A percentile compares a stretch with the other conserved stretches of the same genome.
phyloP scores from a whole-genome alignment of 352 stramenopile genomes.

The Pythium pectinolyticum region DNA sequence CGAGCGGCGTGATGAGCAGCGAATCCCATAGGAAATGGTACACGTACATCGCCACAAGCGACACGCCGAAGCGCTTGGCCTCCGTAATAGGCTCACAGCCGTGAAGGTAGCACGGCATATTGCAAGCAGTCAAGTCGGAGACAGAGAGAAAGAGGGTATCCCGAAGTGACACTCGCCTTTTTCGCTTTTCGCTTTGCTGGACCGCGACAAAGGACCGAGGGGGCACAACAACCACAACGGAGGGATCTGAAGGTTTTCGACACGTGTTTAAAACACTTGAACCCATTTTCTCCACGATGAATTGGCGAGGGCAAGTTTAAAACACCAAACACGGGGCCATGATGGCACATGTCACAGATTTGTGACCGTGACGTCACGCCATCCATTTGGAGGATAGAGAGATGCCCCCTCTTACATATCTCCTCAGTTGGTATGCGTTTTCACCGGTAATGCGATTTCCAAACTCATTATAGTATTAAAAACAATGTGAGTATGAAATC shows the following conservation, averaged over 20 bases:
- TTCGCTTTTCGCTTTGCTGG: no score
- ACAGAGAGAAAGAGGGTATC: neutral
- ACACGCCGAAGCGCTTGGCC: constrained; percentile 56
- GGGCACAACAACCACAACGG: constrained; percentile 1
- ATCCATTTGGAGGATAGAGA: neutral
- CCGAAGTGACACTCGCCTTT: no score
- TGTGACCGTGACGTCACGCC: neutral
- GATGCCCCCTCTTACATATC: no score
- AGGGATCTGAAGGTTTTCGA: constrained; percentile 3
- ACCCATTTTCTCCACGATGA: neutral
- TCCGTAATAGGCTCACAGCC: constrained; percentile 58
- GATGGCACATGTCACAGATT: constrained; percentile 2
- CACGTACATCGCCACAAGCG: constrained; percentile 54
- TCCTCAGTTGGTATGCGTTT: no score
- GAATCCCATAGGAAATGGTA: constrained; percentile 77
- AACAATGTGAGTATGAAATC: no score
- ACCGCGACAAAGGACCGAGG: neutral
- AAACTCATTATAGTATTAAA: no score
- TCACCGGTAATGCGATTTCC: no score
- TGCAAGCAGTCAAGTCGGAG: neutral
- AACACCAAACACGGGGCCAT: no score
- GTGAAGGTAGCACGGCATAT: constrained; percentile 74
- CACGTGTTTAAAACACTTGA: neutral
- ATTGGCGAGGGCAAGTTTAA: neutral
- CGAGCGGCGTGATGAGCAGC: constrained; percentile 55